Conservation (phyloP, 345 rosid genomes). For the Turnera subulata region DNA sequence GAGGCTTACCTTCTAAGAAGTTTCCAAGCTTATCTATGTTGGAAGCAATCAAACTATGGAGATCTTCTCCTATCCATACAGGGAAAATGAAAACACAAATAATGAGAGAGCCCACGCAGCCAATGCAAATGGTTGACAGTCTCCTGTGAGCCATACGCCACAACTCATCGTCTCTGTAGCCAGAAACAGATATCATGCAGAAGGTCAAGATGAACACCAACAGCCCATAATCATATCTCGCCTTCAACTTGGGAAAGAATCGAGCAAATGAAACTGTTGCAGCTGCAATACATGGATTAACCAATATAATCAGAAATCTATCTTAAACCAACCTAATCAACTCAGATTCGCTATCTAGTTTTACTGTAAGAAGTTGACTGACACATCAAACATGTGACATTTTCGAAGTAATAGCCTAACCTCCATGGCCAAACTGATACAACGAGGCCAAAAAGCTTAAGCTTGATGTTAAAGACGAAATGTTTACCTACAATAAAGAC, state of each 20-base stretch:
- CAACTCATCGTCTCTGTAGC: constrained; percentile 54
- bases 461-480: too few species aligned
- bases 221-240: constrained; percentile 80
- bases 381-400: too few species aligned
- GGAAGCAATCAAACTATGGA: constrained; percentile 27
- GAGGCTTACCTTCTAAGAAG: constrained; percentile 27
- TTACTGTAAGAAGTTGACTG: too few species aligned
- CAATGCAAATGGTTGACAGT: constrained; percentile 60
- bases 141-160: constrained; percentile 50
- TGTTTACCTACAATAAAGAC: constrained; percentile 17
- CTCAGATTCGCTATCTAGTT: too few species aligned
- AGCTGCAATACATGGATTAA: constrained; percentile 39
- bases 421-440: too few species aligned
- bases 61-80: constrained; percentile 39
- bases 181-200: constrained; percentile 63
- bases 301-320: too few species aligned
- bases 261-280: constrained; percentile 53
- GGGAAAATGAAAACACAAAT: constrained; percentile 31
- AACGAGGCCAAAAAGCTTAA: too few species aligned
- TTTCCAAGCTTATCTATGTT: constrained; percentile 32
- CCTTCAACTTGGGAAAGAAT: constrained; percentile 73
- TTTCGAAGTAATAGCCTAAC: too few species aligned
- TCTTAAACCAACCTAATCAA: too few species aligned
- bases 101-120: constrained; percentile 36
- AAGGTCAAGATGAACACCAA: constrained; percentile 72